Evolutionary conservation across 2,329 filamentous ascomycete genomes (phyloP).

Genomic region (Ophiostoma tasmaniense): DNA sequence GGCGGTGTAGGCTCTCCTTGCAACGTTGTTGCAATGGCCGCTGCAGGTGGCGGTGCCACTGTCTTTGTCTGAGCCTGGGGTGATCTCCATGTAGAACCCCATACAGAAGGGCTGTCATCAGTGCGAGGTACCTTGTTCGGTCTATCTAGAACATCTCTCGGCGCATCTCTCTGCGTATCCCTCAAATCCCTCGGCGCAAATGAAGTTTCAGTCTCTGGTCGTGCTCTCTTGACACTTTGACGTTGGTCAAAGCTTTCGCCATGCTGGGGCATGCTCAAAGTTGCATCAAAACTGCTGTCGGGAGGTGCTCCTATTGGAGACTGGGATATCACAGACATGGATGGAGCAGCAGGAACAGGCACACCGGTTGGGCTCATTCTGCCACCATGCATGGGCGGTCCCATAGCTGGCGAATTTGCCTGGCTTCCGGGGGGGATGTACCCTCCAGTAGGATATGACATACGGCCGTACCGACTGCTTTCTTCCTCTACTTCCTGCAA

Average conservation of each 20-base stretch:
- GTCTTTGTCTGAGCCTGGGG: background rate
- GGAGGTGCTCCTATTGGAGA: background rate
- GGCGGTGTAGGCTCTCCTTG: background rate
- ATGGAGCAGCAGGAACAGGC: background rate
- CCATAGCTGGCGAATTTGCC: background rate
- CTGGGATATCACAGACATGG: background rate
- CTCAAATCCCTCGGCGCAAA: background rate
- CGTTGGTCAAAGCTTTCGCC: background rate
- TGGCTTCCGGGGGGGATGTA: background rate
- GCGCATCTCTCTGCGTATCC: too few species aligned
- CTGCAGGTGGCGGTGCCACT: background rate
- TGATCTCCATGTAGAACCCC: background rate
- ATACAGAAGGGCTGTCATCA: background rate
- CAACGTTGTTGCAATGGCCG: background rate
- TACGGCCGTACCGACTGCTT: background rate
- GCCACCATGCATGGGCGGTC: background rate
- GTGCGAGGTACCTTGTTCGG: background rate
- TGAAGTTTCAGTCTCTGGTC: background rate
- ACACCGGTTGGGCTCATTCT: background rate
- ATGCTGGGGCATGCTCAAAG: background rate
- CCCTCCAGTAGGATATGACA: background rate
- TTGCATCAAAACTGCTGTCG: background rate
- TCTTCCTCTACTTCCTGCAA: slow-evolving; percentile 6
- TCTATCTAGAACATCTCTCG: background rate
- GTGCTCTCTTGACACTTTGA: background rate